A percentile compares a stretch with the other conserved stretches of the same genome.
phyloP scores from a whole-genome alignment of 1,139 yeast species.

The Magnusiomyces tetraspermus region DNA sequence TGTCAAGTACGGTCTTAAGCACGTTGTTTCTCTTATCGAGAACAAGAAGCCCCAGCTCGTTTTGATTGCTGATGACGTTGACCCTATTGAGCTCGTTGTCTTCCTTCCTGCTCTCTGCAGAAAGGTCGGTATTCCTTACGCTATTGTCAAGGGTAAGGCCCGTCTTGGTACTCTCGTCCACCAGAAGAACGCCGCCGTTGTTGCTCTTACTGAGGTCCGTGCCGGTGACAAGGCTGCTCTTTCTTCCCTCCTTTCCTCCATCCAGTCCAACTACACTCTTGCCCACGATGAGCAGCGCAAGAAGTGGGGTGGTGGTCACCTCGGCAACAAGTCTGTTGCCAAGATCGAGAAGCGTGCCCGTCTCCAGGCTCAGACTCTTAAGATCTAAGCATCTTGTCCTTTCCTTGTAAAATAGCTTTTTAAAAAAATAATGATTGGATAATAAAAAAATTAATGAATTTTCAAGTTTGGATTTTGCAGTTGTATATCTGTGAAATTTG shows the following conservation, averaged over 20 bases:
- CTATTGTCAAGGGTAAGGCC: constrained; percentile 97
- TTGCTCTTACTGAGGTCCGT: constrained; percentile 90
- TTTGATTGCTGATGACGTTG: constrained; percentile 95
- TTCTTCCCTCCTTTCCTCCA: constrained; percentile 83
- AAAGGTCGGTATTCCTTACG: constrained; percentile 99
- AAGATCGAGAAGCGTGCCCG: constrained; percentile 47
- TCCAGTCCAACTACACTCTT: constrained; percentile 83
- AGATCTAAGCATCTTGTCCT: constrained; percentile 1
- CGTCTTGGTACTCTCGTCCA: constrained; percentile 96
- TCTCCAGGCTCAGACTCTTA: constrained; percentile 5
- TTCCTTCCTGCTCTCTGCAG: constrained; percentile 97
- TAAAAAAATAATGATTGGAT: not conserved
- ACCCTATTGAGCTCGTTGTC: constrained; percentile 94
- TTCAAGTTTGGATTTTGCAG: too few relatives aligned
- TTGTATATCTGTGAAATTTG: too few relatives aligned
- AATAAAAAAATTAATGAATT: constrained; percentile 1
- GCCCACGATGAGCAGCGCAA: constrained; percentile 92
- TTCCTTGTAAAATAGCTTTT: not conserved
- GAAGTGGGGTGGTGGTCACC: constrained; percentile 99
- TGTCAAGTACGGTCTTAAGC: constrained; percentile 97
- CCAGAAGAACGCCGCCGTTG: constrained; percentile 94
- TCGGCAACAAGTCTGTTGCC: constrained; percentile 87
- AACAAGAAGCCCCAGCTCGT: constrained; percentile 97
- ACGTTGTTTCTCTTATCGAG: constrained; percentile 91
- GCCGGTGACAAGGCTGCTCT: constrained; percentile 92